Evolutionary conservation across 495 filamentous ascomycete species (phyloP), one percentile per base, ranked within the genome.

Genomic region (Penicillium alfredii): DNA sequence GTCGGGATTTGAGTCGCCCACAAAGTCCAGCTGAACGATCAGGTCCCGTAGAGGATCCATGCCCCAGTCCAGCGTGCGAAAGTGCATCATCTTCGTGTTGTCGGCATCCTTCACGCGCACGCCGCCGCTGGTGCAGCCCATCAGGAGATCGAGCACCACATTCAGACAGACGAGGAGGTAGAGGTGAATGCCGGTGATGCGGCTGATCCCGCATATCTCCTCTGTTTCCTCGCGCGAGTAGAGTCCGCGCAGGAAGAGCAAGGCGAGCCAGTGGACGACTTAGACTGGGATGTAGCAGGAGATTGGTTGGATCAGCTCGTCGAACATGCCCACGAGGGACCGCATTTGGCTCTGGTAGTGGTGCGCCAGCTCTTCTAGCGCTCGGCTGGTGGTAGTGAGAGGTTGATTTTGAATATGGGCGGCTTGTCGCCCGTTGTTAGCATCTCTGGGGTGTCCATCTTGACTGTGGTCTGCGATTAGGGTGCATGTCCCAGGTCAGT

Each of bases 91-190:
- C 30, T 45, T 58, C 0, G 38, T 37, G 15, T 51, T 28, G 1
- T 40, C 35, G 17, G 34, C 47, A 1, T 53, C 44, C 20, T 58
- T 47, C 2, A 36, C 40, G 36, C 55, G 40, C 1, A 64, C 67
- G 2, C 60, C 77, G 11, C 79, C 79, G 47, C 74, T 80, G 10
- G 77, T 81, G 49, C 80, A 84, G 2, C 80, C 80, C 63, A 84
- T 73, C 15, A 82, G 61, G 9, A 72, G 50, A 55, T 84, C 80
- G 3, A 84, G 68, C 4, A 81, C 52, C 8, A 76, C 72, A 44
- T 83, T 83, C 33, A 80, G 61, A 5, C 69, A 71, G 1, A 83
- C 68, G 3, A 84, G 56, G 4, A 83, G 52, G 47, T 76, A 76
- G 55, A 83, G 55, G 8, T 68, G 60, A 15, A 83, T 63, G 0